phyloP scores from a whole-genome alignment of 2,329 filamentous ascomycete genomes.

The Phaeosphaeriaceae sp. region DNA sequence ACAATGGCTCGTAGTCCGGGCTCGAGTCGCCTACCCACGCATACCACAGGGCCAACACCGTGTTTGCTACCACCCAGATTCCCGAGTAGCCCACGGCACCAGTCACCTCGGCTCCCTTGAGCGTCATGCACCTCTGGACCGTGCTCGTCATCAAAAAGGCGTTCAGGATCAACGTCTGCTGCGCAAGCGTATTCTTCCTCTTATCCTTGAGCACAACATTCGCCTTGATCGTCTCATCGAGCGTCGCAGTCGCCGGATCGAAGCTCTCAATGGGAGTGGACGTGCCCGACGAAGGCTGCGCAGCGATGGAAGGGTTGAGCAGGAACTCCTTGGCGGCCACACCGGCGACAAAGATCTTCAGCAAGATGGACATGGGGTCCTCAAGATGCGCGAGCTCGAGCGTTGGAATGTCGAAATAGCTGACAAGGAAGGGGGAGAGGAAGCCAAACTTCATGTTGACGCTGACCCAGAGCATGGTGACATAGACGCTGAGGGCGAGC shows the following conservation, averaged over 20 bases:
- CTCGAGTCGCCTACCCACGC: constrained; percentile 57
- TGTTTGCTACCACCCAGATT: constrained; percentile 75
- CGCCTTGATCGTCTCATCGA: constrained; percentile 74
- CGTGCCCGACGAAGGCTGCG: constrained; percentile 58
- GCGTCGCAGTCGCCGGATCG: constrained; percentile 69
- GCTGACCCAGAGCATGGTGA: constrained; percentile 70
- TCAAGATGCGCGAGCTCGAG: constrained; percentile 73
- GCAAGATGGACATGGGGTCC: constrained; percentile 56
- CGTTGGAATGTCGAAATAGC: constrained; percentile 76
- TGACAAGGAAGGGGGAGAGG: constrained; percentile 74
- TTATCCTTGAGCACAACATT: constrained; percentile 77
- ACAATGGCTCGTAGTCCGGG: constrained; percentile 31
- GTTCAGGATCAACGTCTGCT: constrained; percentile 62
- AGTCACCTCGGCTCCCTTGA: constrained; percentile 72
- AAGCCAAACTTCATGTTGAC: constrained; percentile 70
- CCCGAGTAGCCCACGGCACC: constrained; percentile 77
- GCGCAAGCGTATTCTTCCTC: constrained; percentile 68
- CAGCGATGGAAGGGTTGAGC: constrained; percentile 72
- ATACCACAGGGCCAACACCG: constrained; percentile 66
- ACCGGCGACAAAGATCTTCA: constrained; percentile 72
- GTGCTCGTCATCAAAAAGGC: constrained; percentile 60
- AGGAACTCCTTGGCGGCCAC: constrained; percentile 78
- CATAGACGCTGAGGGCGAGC: constrained; percentile 76
- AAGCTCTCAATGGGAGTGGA: constrained; percentile 63
- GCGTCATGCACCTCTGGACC: constrained; percentile 71